phyloP scores from a whole-genome alignment of 2,329 filamentous ascomycete genomes.

The Myrmaecium sp. region DNA sequence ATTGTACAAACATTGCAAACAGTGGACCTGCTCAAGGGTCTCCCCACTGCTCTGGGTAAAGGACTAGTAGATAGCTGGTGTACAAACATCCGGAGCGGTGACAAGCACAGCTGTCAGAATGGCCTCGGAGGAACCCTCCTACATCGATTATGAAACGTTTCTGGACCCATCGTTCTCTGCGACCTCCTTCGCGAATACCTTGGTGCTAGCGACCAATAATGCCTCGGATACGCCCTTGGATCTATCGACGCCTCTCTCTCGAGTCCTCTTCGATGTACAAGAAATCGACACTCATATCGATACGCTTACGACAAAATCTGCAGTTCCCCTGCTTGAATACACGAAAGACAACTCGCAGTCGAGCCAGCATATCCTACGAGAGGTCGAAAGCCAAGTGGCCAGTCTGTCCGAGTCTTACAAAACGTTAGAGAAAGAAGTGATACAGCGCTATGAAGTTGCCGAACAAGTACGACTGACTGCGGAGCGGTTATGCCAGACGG shows the following conservation, averaged over 20 bases:
- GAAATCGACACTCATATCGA: constrained; percentile 96
- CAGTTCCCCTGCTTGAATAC: constrained; percentile 63
- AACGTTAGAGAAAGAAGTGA: constrained; percentile 71
- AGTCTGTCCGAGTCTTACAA: constrained; percentile 72
- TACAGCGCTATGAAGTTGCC: constrained; percentile 69
- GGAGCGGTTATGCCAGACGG: constrained; percentile 61
- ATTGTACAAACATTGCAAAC: too few relatives aligned
- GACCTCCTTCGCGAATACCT: constrained; percentile 66
- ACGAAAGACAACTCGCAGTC: constrained; percentile 59
- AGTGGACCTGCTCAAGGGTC: too few relatives aligned
- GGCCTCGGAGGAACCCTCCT: constrained; percentile 40
- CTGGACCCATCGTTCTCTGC: constrained; percentile 69
- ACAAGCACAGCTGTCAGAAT: background rate
- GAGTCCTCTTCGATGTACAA: constrained; percentile 89
- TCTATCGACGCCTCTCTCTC: constrained; percentile 81
- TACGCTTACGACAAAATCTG: constrained; percentile 66
- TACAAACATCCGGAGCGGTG: too few relatives aligned
- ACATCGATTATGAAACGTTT: constrained; percentile 92
- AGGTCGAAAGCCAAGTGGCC: constrained; percentile 65
- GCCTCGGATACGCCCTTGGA: constrained; percentile 77
- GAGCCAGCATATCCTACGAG: constrained; percentile 52
- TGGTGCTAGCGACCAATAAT: constrained; percentile 85
- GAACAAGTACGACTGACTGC: constrained; percentile 67
- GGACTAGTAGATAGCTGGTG: too few relatives aligned
- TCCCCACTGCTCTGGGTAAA: too few relatives aligned